Percentiles rank a stretch among this genome's conserved stretches.
These are phyloP conservation scores for Tothia fuscella DNA, from an alignment of 2,329 filamentous ascomycete genomes.

Conservation along the genomic window DNA sequence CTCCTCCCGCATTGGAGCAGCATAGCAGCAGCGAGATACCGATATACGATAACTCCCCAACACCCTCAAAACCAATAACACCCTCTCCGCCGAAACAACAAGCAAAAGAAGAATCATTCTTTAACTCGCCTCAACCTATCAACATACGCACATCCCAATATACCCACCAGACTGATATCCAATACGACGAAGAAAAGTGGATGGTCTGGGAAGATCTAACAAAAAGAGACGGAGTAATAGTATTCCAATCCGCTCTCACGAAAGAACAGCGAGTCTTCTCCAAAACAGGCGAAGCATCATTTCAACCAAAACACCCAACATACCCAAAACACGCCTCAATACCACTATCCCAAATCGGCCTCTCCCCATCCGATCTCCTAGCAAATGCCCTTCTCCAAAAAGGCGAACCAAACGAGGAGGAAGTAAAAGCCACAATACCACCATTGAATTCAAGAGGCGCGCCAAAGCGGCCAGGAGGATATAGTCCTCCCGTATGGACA, in stretches of 20 bases:
- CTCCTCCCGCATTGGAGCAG: too few relatives aligned
- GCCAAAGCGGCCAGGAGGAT: background rate
- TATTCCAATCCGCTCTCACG: constrained; percentile 2
- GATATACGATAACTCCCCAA: background rate
- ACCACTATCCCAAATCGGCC: background rate
- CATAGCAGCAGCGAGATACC: too few relatives aligned
- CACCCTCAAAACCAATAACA: too few relatives aligned
- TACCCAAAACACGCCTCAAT: constrained; percentile 5
- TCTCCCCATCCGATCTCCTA: constrained; percentile 3
- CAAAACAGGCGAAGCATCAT: constrained; percentile 1
- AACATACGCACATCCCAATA: background rate
- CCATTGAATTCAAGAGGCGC: background rate
- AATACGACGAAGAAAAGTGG: background rate
- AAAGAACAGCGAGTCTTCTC: constrained; percentile 2
- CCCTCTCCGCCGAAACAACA: background rate
- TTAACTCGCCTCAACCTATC: background rate
- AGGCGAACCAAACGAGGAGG: constrained; percentile 4
- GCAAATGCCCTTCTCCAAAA: constrained; percentile 1
- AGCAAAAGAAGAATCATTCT: background rate
- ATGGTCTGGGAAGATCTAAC: background rate
- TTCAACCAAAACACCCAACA: background rate
- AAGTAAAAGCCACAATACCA: background rate
- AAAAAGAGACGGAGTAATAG: background rate
- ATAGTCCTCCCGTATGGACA: background rate
- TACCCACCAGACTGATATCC: background rate